Evolutionary conservation across 2,329 filamentous ascomycete genomes (phyloP), one percentile per base, ranked within the genome.

Genomic region (Fusarium azukiicola): DNA sequence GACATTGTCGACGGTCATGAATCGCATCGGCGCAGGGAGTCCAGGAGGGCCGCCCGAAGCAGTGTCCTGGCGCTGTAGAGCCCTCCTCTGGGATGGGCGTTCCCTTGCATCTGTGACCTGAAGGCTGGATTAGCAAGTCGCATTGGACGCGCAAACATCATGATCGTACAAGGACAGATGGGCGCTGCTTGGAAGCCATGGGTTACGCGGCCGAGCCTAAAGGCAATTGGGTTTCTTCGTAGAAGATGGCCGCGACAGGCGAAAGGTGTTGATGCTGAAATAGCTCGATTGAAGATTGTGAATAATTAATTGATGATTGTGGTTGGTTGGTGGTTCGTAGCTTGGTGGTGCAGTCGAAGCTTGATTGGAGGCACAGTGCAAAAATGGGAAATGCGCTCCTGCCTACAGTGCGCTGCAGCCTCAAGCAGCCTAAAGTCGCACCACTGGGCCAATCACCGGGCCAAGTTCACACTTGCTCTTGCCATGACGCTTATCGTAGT

Each of bases 1-100:
- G 79, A 99, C 96, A 85, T 97, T 98, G 89, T 99, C 98, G 86
- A 99, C 97, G 2, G 94, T 95, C 85, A 99, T 96, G 86, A 96
- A 96, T 82, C 93, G 96, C 90, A 94, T 97, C 80, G 91, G 90
- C 80, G 85, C 82, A 21, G 85, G 86, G 7, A 78, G 67, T 23
- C 82, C 83, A 6, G 83, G 81, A 14, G 83, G 78, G 4, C 82
- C 84, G 4, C 82, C 84, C 47, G 85, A 73, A 49, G 78, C 79
- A 8, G 85, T 85, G 40, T 86, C 85, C 44, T 86, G 85, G 10
- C 87, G 86, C 50, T 85, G 83, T 12, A 85, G 79, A n/a, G 70
- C 52, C 47, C 85, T 82, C 69, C 87, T 83, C 64, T 84, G 85
- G 47, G 83, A 78, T 10, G 83, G 79, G 44, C 88, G 82, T 69